phyloP scores from a whole-genome alignment of 129 eudicot genomes.

The Ambrosia trifida region DNA sequence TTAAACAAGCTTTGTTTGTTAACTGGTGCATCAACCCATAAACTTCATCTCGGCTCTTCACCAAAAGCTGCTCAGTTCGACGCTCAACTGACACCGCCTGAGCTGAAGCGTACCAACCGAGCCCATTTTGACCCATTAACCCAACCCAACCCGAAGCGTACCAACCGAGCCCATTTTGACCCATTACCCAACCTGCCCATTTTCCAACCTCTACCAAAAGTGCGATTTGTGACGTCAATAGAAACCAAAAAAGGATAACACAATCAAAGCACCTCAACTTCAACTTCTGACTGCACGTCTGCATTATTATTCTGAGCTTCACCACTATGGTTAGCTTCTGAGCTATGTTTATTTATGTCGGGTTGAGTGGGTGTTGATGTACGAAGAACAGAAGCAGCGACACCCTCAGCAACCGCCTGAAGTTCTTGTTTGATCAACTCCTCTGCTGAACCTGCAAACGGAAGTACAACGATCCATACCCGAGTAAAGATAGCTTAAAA shows the following conservation, averaged over 20 bases:
- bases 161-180: background rate
- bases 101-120: no score
- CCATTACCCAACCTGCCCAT: slow-evolving; percentile 4
- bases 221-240: background rate
- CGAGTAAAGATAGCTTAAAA: background rate
- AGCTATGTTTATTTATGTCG: slow-evolving; percentile 40
- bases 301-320: slow-evolving; percentile 43
- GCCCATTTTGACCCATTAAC: no score
- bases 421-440: slow-evolving; percentile 89
- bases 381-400: slow-evolving; percentile 84
- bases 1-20: no score
- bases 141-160: background rate
- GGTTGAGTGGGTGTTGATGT: slow-evolving; percentile 58
- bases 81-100: no score
- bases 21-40: no score
- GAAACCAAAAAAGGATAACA: slow-evolving; percentile 6
- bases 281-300: slow-evolving; percentile 38
- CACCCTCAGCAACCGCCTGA: slow-evolving; percentile 94
- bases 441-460: slow-evolving; percentile 69
- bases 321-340: slow-evolving; percentile 35
- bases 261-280: slow-evolving; percentile 49
- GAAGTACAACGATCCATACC: slow-evolving; percentile 1
- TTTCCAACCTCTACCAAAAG: background rate
- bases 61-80: no score
- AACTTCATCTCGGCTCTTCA: no score